Percentiles rank a stretch among this genome's conserved stretches.
Conservation (phyloP, 148 eudicot species). For the Fagopyrum homotropicum region DNA sequence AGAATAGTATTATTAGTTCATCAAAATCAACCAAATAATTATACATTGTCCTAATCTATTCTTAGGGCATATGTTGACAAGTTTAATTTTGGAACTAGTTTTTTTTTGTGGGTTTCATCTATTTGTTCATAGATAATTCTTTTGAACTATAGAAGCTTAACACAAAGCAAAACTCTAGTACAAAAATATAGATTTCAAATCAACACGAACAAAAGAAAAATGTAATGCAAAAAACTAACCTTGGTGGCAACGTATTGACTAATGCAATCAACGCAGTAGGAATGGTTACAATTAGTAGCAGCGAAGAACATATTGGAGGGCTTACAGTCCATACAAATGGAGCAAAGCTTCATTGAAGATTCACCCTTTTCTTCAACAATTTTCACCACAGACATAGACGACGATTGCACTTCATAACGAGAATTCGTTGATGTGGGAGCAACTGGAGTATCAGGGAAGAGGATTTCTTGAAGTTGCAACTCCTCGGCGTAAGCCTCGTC, state of each 20-base stretch:
- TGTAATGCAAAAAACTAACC: background rate
- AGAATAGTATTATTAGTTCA: too few relatives aligned
- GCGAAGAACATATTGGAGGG: conserved; percentile 28
- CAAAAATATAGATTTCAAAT: too few relatives aligned
- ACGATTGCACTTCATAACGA: background rate
- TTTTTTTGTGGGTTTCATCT: too few relatives aligned
- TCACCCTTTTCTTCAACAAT: conserved; percentile 5
- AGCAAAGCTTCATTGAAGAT: conserved; percentile 25
- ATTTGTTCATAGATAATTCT: too few relatives aligned
- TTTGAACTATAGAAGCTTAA: too few relatives aligned
- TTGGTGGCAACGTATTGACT: conserved; percentile 1
- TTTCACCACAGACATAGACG: background rate
- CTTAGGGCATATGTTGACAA: too few relatives aligned
- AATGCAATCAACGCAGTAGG: conserved; percentile 5
- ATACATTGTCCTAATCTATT: too few relatives aligned
- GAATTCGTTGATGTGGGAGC: background rate
- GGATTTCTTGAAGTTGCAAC: conserved; percentile 53
- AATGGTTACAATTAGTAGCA: background rate
- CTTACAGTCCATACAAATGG: conserved; percentile 57
- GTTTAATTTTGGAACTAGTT: too few relatives aligned
- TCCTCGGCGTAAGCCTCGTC: conserved; percentile 49
- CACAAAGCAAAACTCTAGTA: too few relatives aligned
- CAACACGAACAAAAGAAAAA: too few relatives aligned
- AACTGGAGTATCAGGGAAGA: conserved; percentile 11
- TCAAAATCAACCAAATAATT: too few relatives aligned